phyloP scores from a whole-genome alignment of 2,329 filamentous ascomycete species.

The Trichothecium roseum region DNA sequence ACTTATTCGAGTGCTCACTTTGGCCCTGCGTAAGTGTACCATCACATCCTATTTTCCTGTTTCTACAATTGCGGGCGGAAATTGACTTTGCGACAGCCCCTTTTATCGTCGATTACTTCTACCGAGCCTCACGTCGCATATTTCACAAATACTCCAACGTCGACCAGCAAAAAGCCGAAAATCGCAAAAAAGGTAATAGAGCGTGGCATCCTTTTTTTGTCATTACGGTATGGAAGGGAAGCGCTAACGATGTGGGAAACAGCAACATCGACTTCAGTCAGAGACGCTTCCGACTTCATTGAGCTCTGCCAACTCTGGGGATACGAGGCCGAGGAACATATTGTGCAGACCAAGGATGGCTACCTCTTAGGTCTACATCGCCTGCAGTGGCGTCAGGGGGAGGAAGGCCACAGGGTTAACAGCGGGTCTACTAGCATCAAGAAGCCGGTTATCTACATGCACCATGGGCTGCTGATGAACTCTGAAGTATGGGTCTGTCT shows the following conservation, averaged over 20 bases:
- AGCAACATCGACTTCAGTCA: constrained; percentile 66
- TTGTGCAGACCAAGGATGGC: constrained; percentile 88
- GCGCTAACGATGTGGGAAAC: constrained; percentile 12
- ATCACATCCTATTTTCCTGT: too few relatives aligned
- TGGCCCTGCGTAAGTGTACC: constrained; percentile 63
- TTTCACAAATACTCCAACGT: constrained; percentile 73
- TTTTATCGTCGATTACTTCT: constrained; percentile 72
- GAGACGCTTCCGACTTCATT: constrained; percentile 82
- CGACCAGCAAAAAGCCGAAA: constrained; percentile 55
- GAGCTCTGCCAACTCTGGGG: constrained; percentile 89
- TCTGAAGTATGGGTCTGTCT: constrained; percentile 96
- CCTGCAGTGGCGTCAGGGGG: constrained; percentile 70
- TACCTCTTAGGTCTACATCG: constrained; percentile 87
- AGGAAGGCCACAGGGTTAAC: constrained; percentile 73
- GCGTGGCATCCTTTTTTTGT: too few relatives aligned
- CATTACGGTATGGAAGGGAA: too few relatives aligned
- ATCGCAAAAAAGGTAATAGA: constrained; percentile 53
- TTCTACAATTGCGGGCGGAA: neutral
- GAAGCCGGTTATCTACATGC: constrained; percentile 87
- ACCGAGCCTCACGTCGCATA: constrained; percentile 67
- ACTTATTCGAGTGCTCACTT: constrained; percentile 73
- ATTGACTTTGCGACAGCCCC: constrained; percentile 41
- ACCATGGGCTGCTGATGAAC: constrained; percentile 97
- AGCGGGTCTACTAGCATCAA: constrained; percentile 52
- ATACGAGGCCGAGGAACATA: constrained; percentile 91